Conservation (phyloP, 2,329 filamentous ascomycete species). For the Aspergillus brunneoviolaceus region DNA sequence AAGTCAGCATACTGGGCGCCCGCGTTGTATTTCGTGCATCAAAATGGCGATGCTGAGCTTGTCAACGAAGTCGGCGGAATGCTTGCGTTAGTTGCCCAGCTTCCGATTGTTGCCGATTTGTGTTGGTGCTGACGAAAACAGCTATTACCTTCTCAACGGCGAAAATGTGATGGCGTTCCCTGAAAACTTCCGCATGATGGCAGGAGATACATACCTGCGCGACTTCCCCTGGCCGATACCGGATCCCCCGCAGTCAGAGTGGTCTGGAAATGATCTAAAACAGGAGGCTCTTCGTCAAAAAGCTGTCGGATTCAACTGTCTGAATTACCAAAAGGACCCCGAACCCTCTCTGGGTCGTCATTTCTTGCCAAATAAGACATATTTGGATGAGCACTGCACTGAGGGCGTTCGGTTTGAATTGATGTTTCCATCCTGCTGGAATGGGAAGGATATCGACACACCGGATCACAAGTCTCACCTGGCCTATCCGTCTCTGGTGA, state of each 20-base stretch:
- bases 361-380: constrained; percentile 74
- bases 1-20: constrained; percentile 89
- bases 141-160: constrained; percentile 81
- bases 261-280: constrained; percentile 64
- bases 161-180: constrained; percentile 71
- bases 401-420: constrained; percentile 80
- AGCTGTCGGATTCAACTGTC: constrained; percentile 90
- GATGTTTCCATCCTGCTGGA: constrained; percentile 89
- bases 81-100: constrained; percentile 68
- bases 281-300: constrained; percentile 74
- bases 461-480: constrained; percentile 64
- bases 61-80: constrained; percentile 78
- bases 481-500: constrained; percentile 74
- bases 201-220: constrained; percentile 67
- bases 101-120: background rate
- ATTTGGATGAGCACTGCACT: constrained; percentile 76
- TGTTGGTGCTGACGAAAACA: constrained; percentile 32
- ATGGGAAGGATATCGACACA: constrained; percentile 63
- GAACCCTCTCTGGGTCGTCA: constrained; percentile 81
- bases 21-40: constrained; percentile 71
- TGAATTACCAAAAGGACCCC: constrained; percentile 68
- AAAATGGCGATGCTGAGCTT: constrained; percentile 64
- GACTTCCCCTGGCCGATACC: constrained; percentile 70
- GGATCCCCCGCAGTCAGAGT: constrained; percentile 67
- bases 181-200: constrained; percentile 74